Percentiles rank a stretch among this genome's conserved stretches.
phyloP scores from a whole-genome alignment of 2,329 filamentous ascomycete genomes.

The Aureobasidium sp. region DNA sequence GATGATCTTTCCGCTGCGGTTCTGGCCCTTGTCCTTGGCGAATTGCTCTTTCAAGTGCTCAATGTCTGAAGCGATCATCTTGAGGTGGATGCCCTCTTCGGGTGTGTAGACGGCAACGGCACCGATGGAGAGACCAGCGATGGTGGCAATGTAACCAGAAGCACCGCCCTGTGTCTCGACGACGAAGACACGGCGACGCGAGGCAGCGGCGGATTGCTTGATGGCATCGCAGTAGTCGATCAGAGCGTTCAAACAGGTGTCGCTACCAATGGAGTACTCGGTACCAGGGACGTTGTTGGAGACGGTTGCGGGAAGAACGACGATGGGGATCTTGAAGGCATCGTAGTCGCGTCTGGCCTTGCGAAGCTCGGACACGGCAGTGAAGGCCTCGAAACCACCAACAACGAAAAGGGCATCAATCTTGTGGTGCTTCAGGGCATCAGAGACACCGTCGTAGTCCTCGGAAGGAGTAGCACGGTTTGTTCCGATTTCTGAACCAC shows the following conservation, averaged over 20 bases:
- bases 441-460: constrained; percentile 55
- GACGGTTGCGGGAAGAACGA: constrained; percentile 89
- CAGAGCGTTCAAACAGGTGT: constrained; percentile 92
- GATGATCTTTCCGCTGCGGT: constrained; percentile 84
- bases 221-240: constrained; percentile 96
- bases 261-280: constrained; percentile 92
- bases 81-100: constrained; percentile 88
- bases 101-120: constrained; percentile 93
- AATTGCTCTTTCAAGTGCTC: constrained; percentile 83
- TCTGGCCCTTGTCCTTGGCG: constrained; percentile 75
- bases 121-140: constrained; percentile 85
- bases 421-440: constrained; percentile 69
- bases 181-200: constrained; percentile 88
- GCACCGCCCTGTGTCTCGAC: constrained; percentile 95
- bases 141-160: constrained; percentile 86
- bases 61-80: constrained; percentile 88
- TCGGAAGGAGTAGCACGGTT: constrained; percentile 89
- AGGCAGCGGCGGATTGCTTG: constrained; percentile 91
- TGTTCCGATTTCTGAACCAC: constrained; percentile 95
- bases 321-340: constrained; percentile 86
- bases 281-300: constrained; percentile 98
- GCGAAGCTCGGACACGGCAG: constrained; percentile 79
- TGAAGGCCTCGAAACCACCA: constrained; percentile 95
- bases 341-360: constrained; percentile 71
- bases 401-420: constrained; percentile 81